These are phyloP conservation scores for Leptoxyphium fumago DNA, from an alignment of 2,329 filamentous ascomycete species.

Conservation along the genomic window DNA sequence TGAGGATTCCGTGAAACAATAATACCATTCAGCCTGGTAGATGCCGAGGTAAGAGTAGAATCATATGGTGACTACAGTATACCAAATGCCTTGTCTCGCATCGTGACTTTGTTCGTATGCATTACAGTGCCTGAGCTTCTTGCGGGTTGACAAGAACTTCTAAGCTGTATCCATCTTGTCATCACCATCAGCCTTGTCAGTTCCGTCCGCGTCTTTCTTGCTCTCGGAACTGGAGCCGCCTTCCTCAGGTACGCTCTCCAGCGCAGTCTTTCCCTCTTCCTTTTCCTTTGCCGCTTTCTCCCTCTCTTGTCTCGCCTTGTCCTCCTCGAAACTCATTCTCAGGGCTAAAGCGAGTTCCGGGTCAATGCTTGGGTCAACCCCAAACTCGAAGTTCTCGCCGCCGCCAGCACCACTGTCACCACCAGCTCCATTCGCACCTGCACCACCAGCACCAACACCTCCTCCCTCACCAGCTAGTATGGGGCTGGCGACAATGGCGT, in stretches of 20 bases:
- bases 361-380: constrained; percentile 80
- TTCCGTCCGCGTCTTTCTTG: constrained; percentile 5
- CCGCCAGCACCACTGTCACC: constrained; percentile 38
- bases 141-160: too few species aligned
- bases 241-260: constrained; percentile 66
- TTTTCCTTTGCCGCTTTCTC: constrained; percentile 56
- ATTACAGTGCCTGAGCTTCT: too few species aligned
- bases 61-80: too few species aligned
- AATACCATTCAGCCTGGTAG: too few species aligned
- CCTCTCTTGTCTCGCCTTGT: constrained; percentile 85
- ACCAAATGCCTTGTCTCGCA: too few species aligned
- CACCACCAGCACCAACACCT: constrained; percentile 37
- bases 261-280: constrained; percentile 55
- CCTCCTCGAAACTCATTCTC: constrained; percentile 96
- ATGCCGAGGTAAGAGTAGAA: too few species aligned
- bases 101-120: too few species aligned
- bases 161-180: constrained; percentile 20
- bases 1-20: too few species aligned
- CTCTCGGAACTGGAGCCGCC: constrained; percentile 11
- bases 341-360: constrained; percentile 88
- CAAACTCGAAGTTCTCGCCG: constrained; percentile 64
- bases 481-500: constrained; percentile 76
- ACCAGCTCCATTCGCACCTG: constrained; percentile 25
- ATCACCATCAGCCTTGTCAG: constrained; percentile 13
- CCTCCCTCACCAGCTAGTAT: constrained; percentile 75